Conservation (phyloP, 805 yeast species). For the Suhomyces pyralidae region DNA sequence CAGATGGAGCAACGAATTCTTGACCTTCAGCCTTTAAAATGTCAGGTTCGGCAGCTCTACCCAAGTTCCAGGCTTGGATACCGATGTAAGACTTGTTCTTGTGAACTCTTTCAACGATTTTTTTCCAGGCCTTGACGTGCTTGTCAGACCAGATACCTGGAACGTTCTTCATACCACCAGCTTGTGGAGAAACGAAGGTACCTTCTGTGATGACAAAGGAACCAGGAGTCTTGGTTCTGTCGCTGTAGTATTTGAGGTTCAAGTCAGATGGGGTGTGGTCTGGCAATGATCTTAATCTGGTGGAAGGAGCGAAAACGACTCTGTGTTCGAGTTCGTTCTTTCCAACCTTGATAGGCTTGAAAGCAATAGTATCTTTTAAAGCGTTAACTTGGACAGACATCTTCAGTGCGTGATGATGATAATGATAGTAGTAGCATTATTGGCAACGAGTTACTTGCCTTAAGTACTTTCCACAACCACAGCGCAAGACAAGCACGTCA, state of each 20-base stretch:
- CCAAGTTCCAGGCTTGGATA: conserved; percentile 15
- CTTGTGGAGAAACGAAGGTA: conserved; percentile 25
- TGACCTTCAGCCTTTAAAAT: conserved; percentile 32
- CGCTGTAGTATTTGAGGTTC: conserved; percentile 51
- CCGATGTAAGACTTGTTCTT: conserved; percentile 10
- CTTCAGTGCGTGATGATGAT: background rate
- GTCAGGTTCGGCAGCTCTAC: conserved; percentile 31
- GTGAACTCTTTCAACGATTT: conserved; percentile 14
- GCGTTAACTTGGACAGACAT: background rate
- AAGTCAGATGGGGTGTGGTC: conserved; percentile 47
- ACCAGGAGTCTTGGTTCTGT: conserved; percentile 55
- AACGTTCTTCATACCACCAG: conserved; percentile 24
- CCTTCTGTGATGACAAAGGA: conserved; percentile 50
- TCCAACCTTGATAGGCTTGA: conserved; percentile 47
- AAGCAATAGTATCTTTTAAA: conserved; percentile 29
- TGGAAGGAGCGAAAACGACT: conserved; percentile 50
- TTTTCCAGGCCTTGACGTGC: conserved; percentile 28
- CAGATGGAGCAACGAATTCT: conserved; percentile 41
- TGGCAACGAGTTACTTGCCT: background rate
- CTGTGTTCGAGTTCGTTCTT: conserved; percentile 37
- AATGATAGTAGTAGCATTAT: background rate
- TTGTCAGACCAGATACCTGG: conserved; percentile 19
- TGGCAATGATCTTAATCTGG: conserved; percentile 40
- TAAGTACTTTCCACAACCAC: background rate
- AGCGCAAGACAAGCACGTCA: background rate